These are phyloP conservation scores for Rhynchosporium graminicola DNA, from an alignment of 2,329 filamentous ascomycete genomes.

Conservation along the genomic window DNA sequence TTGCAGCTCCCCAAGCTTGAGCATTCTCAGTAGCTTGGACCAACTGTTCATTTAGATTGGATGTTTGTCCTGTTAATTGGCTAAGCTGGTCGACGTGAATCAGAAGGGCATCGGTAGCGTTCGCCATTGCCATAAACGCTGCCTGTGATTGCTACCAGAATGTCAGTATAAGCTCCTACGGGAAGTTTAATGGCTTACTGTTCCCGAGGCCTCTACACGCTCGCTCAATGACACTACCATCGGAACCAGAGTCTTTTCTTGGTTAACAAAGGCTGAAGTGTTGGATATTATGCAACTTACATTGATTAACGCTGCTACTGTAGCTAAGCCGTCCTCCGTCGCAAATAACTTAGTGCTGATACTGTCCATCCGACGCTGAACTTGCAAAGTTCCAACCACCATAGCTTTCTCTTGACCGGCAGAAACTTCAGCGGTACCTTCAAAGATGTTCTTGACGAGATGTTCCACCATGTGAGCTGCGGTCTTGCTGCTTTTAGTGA, in stretches of 20 bases:
- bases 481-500: slow-evolving; percentile 22
- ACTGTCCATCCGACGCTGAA: slow-evolving; percentile 27
- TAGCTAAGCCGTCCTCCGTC: slow-evolving; percentile 27
- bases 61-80: slow-evolving; percentile 29
- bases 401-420: slow-evolving; percentile 36
- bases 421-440: slow-evolving; percentile 37
- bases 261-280: slow-evolving; percentile 3
- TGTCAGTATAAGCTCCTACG: slow-evolving; percentile 7
- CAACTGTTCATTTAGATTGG: slow-evolving; percentile 32
- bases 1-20: slow-evolving; percentile 25
- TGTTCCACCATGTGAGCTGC: slow-evolving; percentile 26
- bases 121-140: slow-evolving; percentile 28
- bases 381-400: slow-evolving; percentile 26
- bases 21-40: slow-evolving; percentile 31
- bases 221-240: slow-evolving; percentile 29
- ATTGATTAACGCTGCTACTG: slow-evolving; percentile 26
- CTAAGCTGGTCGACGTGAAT: slow-evolving; percentile 33
- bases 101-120: slow-evolving; percentile 34
- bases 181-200: slow-evolving; percentile 25
- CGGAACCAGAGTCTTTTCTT: slow-evolving; percentile 27
- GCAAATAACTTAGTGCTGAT: slow-evolving; percentile 32
- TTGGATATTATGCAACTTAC: slow-evolving; percentile 19
- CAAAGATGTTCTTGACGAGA: slow-evolving; percentile 25
- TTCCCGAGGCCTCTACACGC: slow-evolving; percentile 32
- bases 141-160: slow-evolving; percentile 30